phyloP scores from a whole-genome alignment of 805 yeast genomes.

The Pichia gijzeniarum region DNA sequence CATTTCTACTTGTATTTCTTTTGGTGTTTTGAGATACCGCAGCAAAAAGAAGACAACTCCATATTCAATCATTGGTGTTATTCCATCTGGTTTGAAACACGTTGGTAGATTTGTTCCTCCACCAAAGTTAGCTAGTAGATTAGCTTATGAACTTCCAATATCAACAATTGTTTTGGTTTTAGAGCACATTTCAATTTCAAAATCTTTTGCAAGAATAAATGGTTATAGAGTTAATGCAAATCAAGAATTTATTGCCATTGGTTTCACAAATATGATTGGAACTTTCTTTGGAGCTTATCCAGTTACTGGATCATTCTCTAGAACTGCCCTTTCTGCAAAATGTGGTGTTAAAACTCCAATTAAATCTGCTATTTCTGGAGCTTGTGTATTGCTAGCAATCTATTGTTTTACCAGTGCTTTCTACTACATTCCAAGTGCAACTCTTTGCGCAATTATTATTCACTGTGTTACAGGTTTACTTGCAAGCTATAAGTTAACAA shows the following conservation, averaged over 20 bases:
- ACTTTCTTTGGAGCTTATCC: slow-evolving; percentile 93
- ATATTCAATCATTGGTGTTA: slow-evolving; percentile 63
- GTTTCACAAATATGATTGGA: slow-evolving; percentile 84
- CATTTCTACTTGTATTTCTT: slow-evolving; percentile 76
- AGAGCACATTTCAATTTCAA: slow-evolving; percentile 91
- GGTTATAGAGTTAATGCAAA: slow-evolving; percentile 88
- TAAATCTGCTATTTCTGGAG: slow-evolving; percentile 87
- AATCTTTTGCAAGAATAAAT: slow-evolving; percentile 87
- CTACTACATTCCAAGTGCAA: slow-evolving; percentile 86
- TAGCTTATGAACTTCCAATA: slow-evolving; percentile 80
- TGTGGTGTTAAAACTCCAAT: slow-evolving; percentile 94
- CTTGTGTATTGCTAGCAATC: slow-evolving; percentile 78
- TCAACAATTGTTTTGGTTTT: slow-evolving; percentile 74
- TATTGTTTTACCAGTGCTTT: slow-evolving; percentile 80
- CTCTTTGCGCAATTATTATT: slow-evolving; percentile 80
- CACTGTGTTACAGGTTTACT: slow-evolving; percentile 88
- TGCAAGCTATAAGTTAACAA: slow-evolving; percentile 60
- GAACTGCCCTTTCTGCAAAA: slow-evolving; percentile 90
- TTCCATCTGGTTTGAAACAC: slow-evolving; percentile 75
- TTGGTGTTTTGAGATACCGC: slow-evolving; percentile 56
- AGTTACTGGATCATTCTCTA: slow-evolving; percentile 91
- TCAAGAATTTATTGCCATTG: slow-evolving; percentile 91
- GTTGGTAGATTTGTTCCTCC: slow-evolving; percentile 71
- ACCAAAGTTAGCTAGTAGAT: slow-evolving; percentile 44
- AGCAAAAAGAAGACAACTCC: slow-evolving; percentile 27